Conservation (phyloP, 352 stramenopile species). For the Phytophthora citricola region DNA sequence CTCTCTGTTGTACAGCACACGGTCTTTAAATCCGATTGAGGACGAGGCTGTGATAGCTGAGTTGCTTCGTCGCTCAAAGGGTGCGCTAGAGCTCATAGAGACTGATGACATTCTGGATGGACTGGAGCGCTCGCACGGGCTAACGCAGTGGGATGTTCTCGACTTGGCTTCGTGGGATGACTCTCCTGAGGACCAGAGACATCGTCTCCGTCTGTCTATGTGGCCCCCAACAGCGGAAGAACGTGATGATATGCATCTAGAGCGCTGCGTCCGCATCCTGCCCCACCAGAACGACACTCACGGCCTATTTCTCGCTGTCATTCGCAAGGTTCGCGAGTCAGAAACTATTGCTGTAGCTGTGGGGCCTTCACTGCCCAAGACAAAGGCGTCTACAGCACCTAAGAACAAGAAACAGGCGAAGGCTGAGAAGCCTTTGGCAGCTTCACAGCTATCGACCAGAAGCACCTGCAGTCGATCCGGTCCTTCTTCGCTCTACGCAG, state of each 20-base stretch:
- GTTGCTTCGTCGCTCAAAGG: conserved; percentile 57
- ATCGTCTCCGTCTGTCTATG: conserved; percentile 78
- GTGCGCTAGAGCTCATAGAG: conserved; percentile 71
- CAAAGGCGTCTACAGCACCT: conserved; percentile 5
- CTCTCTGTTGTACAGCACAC: conserved; percentile 74
- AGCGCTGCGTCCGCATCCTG: conserved; percentile 94
- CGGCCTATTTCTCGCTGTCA: conserved; percentile 97
- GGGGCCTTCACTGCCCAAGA: conserved; percentile 42
- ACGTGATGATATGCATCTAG: conserved; percentile 67
- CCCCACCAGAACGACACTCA: conserved; percentile 98
- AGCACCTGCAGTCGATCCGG: conserved; percentile 44
- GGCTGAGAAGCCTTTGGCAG: conserved; percentile 66
- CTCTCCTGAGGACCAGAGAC: conserved; percentile 54
- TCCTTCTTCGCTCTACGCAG: conserved; percentile 55
- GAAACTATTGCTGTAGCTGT: conserved; percentile 33
- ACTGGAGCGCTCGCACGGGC: conserved; percentile 50
- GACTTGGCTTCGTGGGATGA: conserved; percentile 67
- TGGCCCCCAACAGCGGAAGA: conserved; percentile 79
- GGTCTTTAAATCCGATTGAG: conserved; percentile 85
- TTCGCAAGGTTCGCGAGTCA: conserved; percentile 78
- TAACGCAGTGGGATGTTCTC: conserved; percentile 66
- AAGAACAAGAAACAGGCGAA: conserved; percentile 68
- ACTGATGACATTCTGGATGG: conserved; percentile 42
- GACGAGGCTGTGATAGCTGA: conserved; percentile 87
- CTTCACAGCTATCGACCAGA: conserved; percentile 54